Evolutionary conservation across 345 rosid genomes (phyloP).

Genomic region (Ceriops tagal): DNA sequence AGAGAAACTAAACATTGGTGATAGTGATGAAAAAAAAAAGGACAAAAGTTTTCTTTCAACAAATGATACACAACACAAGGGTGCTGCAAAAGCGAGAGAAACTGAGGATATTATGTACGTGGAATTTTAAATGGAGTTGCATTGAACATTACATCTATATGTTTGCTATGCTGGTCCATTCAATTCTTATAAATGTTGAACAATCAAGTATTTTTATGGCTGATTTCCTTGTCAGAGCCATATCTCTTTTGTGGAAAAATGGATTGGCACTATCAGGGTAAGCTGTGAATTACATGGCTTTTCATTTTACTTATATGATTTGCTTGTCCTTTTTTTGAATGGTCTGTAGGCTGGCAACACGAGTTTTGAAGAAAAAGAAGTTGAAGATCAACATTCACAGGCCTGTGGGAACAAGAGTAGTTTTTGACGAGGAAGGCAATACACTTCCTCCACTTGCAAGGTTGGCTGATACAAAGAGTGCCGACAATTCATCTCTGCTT

Average conservation of each 20-base stretch:
- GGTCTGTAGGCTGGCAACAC: slow-evolving; percentile 58
- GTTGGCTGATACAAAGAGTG: slow-evolving; percentile 50
- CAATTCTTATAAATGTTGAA: background rate
- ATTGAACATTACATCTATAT: background rate
- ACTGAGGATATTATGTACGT: slow-evolving; percentile 49
- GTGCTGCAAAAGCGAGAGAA: slow-evolving; percentile 32
- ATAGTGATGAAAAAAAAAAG: slow-evolving; percentile 29
- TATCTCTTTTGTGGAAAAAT: background rate
- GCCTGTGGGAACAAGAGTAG: slow-evolving; percentile 69
- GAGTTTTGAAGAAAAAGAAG: slow-evolving; percentile 75
- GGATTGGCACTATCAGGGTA: background rate
- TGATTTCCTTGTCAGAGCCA: background rate
- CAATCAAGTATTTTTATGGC: background rate
- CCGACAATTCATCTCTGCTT: slow-evolving; percentile 36
- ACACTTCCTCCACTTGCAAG: slow-evolving; percentile 74
- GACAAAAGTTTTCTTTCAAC: slow-evolving; percentile 33
- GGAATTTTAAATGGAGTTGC: background rate
- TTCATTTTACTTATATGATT: background rate
- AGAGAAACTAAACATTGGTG: slow-evolving; percentile 15
- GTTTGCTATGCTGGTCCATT: too few relatives aligned
- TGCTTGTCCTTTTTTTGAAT: slow-evolving; percentile 4
- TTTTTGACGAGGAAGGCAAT: slow-evolving; percentile 85
- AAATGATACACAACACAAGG: slow-evolving; percentile 34
- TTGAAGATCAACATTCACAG: slow-evolving; percentile 80
- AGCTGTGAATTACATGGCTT: background rate